Evolutionary conservation across 768 basidiomycete genomes (phyloP), one percentile per base, ranked within the genome.

Genomic region (Amanita exitialis): DNA sequence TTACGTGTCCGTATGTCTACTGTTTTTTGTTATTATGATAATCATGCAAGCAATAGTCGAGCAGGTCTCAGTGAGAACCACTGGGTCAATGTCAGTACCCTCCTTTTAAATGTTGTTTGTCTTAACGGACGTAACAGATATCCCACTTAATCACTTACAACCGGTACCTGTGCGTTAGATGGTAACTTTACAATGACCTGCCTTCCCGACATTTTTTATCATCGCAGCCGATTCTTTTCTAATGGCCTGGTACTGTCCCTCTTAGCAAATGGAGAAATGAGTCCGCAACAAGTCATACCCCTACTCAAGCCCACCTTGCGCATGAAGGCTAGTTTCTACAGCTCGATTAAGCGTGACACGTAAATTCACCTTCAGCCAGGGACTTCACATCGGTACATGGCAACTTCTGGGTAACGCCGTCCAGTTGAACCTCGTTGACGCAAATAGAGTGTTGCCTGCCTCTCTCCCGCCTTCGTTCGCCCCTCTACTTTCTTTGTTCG

Each of bases 111-210:
- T 57, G 30, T 51, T 36, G 15, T 35, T 56, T 42, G 51, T 7
- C 54, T 36, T 27, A 16, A n/a, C 13, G 10, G 18, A 4, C 25
- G 38, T 37, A 15, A 6, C 59, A 90, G 89, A 72, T 89, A 53
- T 87, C 69, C 61, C 90, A 95, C 60, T 73, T 93, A 52, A 79
- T 96, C 59, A 94, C 90, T 4, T 96, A 95, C 64, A 89, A 94
- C 60, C 88, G 93, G 28, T 95, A 90, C 64, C 74, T 96, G 82
- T 88, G 56, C 65, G 84, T 58, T 6, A 6, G 21, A n/a, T 25
- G 23, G 23, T 6, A 15, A 16, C 27, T 20, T 4, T 23, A 27
- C 27, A 32, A 18, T 23, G 45, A n/a, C 35, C 10, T 47, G 18
- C 1, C 16, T 12, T 36, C 28, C 44, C 54, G 39, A 5, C 16